Percentiles rank a stretch among this genome's conserved stretches.
phyloP scores from a whole-genome alignment of 1,139 yeast species.

The Geotrichum citri-aurantii region DNA sequence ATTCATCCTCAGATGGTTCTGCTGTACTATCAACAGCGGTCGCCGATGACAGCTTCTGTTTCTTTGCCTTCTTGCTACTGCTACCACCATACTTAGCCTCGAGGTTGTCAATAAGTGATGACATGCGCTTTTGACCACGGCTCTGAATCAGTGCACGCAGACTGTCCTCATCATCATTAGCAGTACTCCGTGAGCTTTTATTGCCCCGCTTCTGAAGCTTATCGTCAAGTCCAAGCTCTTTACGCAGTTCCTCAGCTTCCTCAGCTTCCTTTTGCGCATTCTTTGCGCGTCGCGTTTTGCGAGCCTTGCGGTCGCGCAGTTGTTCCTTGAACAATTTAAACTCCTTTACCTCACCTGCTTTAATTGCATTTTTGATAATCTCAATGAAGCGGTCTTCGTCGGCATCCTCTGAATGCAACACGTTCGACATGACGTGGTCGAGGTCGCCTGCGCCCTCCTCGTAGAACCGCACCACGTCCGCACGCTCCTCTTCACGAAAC shows the following conservation, averaged over 20 bases:
- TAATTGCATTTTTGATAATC: slow-evolving; percentile 45
- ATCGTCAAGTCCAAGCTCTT: slow-evolving; percentile 42
- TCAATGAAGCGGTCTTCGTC: slow-evolving; percentile 51
- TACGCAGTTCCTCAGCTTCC: slow-evolving; percentile 60
- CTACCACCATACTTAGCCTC: slow-evolving; percentile 47
- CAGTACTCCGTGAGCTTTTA: slow-evolving; percentile 27
- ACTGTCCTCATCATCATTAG: slow-evolving; percentile 18
- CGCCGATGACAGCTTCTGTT: slow-evolving; percentile 27
- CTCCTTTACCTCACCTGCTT: slow-evolving; percentile 35
- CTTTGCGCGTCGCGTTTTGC: slow-evolving; percentile 40
- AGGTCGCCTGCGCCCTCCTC: slow-evolving; percentile 63
- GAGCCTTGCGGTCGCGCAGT: slow-evolving; percentile 47
- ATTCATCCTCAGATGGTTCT: slow-evolving; percentile 39
- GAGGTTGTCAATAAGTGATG: slow-evolving; percentile 45
- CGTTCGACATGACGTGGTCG: slow-evolving; percentile 59
- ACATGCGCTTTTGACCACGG: slow-evolving; percentile 38
- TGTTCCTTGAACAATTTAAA: slow-evolving; percentile 52
- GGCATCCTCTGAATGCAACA: slow-evolving; percentile 64
- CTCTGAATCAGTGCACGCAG: slow-evolving; percentile 28
- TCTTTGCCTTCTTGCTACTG: slow-evolving; percentile 36
- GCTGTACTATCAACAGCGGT: slow-evolving; percentile 21
- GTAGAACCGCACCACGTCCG: slow-evolving; percentile 59
- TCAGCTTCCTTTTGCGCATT: slow-evolving; percentile 54
- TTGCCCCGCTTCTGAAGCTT: slow-evolving; percentile 36
- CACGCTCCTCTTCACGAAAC: slow-evolving; percentile 55